Evolutionary conservation across 148 eudicot genomes (phyloP).

Genomic region (Cornus suecica): DNA sequence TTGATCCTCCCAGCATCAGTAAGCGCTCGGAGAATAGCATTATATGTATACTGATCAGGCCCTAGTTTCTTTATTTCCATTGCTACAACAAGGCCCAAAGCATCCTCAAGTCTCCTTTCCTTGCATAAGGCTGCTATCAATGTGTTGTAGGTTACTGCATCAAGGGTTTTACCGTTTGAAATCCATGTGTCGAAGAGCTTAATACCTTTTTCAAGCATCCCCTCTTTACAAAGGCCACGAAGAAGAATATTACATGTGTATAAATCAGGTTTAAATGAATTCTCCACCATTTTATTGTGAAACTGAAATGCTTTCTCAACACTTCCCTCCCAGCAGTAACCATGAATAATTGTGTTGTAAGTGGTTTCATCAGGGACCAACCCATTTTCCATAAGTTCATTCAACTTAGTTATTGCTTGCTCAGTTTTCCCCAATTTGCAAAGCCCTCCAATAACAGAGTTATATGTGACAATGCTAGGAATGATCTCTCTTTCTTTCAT

Average conservation of each 20-base stretch:
- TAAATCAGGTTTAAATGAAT: conserved; percentile 63
- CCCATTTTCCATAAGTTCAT: conserved; percentile 72
- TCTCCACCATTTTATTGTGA: conserved; percentile 74
- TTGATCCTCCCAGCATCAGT: conserved; percentile 39
- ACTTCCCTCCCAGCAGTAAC: conserved; percentile 80
- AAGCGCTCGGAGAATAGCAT: conserved; percentile 55
- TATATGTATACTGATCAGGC: conserved; percentile 64
- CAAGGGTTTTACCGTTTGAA: conserved; percentile 62
- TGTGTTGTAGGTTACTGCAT: conserved; percentile 74
- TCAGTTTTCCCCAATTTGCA: conserved; percentile 71
- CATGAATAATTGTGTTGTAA: conserved; percentile 76
- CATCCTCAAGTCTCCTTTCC: conserved; percentile 65
- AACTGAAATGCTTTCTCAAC: conserved; percentile 82
- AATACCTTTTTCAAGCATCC: conserved; percentile 76
- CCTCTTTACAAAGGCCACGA: conserved; percentile 67
- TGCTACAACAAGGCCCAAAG: conserved; percentile 50
- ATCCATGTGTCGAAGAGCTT: conserved; percentile 67
- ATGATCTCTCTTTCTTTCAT: conserved; percentile 61
- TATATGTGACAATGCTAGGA: conserved; percentile 70
- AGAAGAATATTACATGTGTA: conserved; percentile 82
- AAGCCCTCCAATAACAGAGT: conserved; percentile 67
- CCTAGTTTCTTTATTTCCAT: conserved; percentile 64
- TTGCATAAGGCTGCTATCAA: conserved; percentile 66
- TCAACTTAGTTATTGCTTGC: conserved; percentile 57
- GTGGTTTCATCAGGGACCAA: conserved; percentile 75